Evolutionary conservation across 139 green algal genomes (phyloP).

Genomic region (Haematococcus lacustris): DNA sequence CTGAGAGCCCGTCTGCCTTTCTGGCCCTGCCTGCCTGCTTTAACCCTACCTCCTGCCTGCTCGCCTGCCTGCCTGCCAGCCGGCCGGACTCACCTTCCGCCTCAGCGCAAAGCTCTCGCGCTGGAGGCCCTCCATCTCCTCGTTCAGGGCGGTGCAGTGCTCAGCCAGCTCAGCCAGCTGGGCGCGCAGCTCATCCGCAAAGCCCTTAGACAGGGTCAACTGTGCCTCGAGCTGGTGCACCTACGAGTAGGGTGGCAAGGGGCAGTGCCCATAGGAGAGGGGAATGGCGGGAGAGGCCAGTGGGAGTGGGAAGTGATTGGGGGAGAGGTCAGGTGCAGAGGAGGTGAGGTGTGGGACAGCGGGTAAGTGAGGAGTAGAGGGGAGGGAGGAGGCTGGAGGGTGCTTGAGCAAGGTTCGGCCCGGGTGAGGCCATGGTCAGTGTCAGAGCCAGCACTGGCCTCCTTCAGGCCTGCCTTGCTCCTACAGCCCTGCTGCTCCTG

Average conservation of each 20-base stretch:
- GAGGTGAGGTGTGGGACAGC: neutral
- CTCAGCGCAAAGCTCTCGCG: slow-evolving; percentile 41
- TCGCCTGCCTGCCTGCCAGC: too few relatives aligned
- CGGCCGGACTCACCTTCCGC: too few relatives aligned
- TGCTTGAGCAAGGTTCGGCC: neutral
- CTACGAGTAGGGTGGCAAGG: neutral
- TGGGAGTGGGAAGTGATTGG: neutral
- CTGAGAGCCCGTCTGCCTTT: too few relatives aligned
- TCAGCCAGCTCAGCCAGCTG: slow-evolving; percentile 18
- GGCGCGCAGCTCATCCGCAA: slow-evolving; percentile 34
- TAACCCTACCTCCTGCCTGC: too few relatives aligned
- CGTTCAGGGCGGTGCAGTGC: slow-evolving; percentile 15
- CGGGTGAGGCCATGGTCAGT: neutral
- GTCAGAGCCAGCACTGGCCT: neutral
- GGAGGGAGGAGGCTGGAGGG: neutral
- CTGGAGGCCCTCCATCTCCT: slow-evolving; percentile 44
- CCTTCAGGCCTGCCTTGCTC: neutral
- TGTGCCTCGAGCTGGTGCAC: slow-evolving; percentile 43
- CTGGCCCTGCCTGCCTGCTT: too few relatives aligned
- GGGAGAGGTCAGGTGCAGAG: neutral
- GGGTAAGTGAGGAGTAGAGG: neutral
- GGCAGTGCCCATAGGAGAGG: neutral
- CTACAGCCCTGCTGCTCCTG: neutral
- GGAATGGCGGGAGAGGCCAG: neutral
- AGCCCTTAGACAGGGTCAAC: slow-evolving; percentile 33